Evolutionary conservation across 1,139 yeast species (phyloP), one percentile per base, ranked within the genome.

Genomic region (Tardiomyces depauwii): DNA sequence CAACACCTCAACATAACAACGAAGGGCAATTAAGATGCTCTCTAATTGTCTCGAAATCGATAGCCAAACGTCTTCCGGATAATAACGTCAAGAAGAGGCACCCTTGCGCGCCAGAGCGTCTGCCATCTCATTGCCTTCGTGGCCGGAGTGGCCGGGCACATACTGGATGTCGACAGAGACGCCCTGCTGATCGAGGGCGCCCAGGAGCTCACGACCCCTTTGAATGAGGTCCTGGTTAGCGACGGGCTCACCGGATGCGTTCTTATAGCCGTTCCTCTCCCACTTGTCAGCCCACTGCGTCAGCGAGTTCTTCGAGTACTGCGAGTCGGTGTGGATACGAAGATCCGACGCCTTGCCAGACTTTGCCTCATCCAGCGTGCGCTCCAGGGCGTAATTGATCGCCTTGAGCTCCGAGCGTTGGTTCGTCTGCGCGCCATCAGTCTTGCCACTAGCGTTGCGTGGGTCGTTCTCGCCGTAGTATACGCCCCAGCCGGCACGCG

Each of bases 351-450:
- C 44, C 13, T 40, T 30, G 38, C 44, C 41, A n/a, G 41, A 16
- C 19, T 10, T 16, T 10, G 39, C 39, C 21, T 43, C 40, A 1
- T 16, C 28, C 14, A 27, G 64, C 12, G 78, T 70, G 10, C 59
- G 55, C 9, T 61, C 58, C 45, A 82, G 60, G 0, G 93, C 93
- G 42, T 70, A 71, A 6, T 65, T 60, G 21, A 84, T 70, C 0
- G 94, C 96, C 18, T 67, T 60, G 18, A 88, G 70, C 61, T 89
- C 96, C 1, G 94, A 94, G 42, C 88, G 67, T 55, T 84, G 89
- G 57, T 87, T 89, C 0, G 95, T 87, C 40, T 80, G 85, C 6
- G 63, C 63, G 1, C 65, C 67, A 2, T 45, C 45, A 32, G 81
- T 66, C 0, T 80, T 77, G 25, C 68, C 75, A 1, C 78, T 70